Conservation (phyloP, 1,139 yeast genomes). For the Hanseniaspora sp. region DNA sequence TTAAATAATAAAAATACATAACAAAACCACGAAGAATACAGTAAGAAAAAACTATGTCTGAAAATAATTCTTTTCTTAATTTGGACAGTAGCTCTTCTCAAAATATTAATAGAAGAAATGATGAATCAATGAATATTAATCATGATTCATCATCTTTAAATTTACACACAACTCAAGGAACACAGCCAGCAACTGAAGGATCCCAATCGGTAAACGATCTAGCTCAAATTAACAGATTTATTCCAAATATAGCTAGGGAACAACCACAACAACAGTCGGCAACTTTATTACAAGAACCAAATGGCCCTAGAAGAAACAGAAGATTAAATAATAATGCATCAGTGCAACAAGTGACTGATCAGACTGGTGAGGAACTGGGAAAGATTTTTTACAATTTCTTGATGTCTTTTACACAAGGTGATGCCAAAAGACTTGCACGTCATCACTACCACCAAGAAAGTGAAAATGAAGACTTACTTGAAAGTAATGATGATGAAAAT, state of each 20-base stretch:
- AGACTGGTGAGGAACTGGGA: conserved; percentile 86
- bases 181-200: not conserved
- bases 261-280: conserved; percentile 2
- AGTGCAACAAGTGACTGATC: conserved; percentile 79
- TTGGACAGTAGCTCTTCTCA: conserved; percentile 12
- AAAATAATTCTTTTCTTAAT: conserved; percentile 7
- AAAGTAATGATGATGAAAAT: not conserved
- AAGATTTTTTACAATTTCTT: conserved; percentile 82
- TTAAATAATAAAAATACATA: not conserved
- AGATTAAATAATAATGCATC: conserved; percentile 37
- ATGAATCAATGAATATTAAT: not conserved
- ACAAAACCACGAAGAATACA: not conserved
- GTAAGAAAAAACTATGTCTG: conserved; percentile 1
- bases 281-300: conserved; percentile 18
- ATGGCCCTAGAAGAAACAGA: conserved; percentile 25
- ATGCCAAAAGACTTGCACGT: conserved; percentile 19
- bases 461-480: too few relatives aligned
- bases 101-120: not conserved
- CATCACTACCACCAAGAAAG: not conserved
- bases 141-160: conserved; percentile 8
- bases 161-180: conserved; percentile 3
- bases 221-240: not conserved
- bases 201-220: not conserved
- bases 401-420: conserved; percentile 42
- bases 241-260: conserved; percentile 6